Percentiles rank a stretch among this genome's conserved stretches.
Evolutionary conservation across 768 basidiomycete species (phyloP).

Genomic region (Leucocoprinus birnbaumii): DNA sequence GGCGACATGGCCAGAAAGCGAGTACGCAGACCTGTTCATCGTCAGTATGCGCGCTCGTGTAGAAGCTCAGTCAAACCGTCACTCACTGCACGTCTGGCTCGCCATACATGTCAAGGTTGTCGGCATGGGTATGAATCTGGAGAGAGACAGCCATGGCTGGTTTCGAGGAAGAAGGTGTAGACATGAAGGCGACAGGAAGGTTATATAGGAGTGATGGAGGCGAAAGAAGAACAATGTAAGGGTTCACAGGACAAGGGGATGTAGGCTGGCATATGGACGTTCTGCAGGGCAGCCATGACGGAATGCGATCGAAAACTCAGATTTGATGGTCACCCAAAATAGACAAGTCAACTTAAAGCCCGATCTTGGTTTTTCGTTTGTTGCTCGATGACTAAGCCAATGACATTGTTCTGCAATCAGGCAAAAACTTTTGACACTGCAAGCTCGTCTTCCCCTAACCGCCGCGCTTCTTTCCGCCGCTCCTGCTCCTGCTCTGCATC

Average conservation of each 20-base stretch:
- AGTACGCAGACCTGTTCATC: constrained; percentile 72
- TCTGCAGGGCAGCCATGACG: constrained; percentile 1
- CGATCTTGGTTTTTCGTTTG: constrained; percentile 10
- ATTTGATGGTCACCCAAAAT: background rate
- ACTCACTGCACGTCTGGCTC: constrained; percentile 44
- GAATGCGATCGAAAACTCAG: background rate
- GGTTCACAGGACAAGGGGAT: constrained; percentile 18
- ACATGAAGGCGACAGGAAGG: constrained; percentile 13
- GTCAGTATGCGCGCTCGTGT: background rate
- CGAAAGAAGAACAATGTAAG: constrained; percentile 17
- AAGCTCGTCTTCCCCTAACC: constrained; percentile 71
- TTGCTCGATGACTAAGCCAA: background rate
- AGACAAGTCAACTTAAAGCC: background rate
- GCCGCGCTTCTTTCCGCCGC: constrained; percentile 60
- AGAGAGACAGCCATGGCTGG: constrained; percentile 62
- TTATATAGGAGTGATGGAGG: constrained; percentile 4
- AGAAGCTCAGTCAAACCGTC: constrained; percentile 38
- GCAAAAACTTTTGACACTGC: constrained; percentile 89
- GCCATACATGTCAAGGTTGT: constrained; percentile 68
- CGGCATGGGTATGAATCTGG: constrained; percentile 56
- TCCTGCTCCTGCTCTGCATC: constrained; percentile 67
- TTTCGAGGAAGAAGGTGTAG: constrained; percentile 13
- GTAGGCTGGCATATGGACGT: background rate
- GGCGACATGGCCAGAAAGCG: constrained; percentile 78
- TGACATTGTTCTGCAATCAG: constrained; percentile 33